phyloP scores from a whole-genome alignment of 768 basidiomycete genomes.

The Trametes maxima region DNA sequence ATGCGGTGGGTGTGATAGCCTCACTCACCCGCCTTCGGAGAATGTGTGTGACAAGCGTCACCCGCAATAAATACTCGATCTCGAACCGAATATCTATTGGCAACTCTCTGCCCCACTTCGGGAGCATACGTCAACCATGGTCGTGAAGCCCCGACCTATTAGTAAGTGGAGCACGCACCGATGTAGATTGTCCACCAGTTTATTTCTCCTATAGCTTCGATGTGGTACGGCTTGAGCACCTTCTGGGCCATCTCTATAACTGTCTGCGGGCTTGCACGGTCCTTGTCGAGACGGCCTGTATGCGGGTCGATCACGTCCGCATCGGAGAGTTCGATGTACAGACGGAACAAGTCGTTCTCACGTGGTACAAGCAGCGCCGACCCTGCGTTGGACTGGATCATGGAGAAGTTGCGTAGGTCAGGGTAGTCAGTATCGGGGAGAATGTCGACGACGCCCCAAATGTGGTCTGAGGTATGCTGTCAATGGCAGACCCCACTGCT shows the following conservation, averaged over 20 bases:
- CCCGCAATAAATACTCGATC: constrained; percentile 77
- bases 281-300: constrained; percentile 46
- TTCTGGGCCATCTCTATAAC: constrained; percentile 47
- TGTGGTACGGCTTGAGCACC: constrained; percentile 47
- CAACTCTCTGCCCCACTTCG: constrained; percentile 71
- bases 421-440: constrained; percentile 56
- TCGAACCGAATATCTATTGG: constrained; percentile 58
- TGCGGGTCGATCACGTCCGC: constrained; percentile 38
- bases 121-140: neutral
- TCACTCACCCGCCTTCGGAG: constrained; percentile 56
- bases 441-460: constrained; percentile 82
- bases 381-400: constrained; percentile 54
- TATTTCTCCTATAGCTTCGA: constrained; percentile 47
- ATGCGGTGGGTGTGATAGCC: too few species aligned
- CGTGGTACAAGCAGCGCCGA: constrained; percentile 59
- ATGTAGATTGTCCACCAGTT: constrained; percentile 79
- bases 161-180: constrained; percentile 43
- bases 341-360: constrained; percentile 47
- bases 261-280: constrained; percentile 39
- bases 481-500: neutral
- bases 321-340: constrained; percentile 56
- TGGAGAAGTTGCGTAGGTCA: constrained; percentile 51
- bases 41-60: constrained; percentile 74
- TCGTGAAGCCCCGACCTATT: too few species aligned
- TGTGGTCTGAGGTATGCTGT: constrained; percentile 48